phyloP scores from a whole-genome alignment of 495 filamentous ascomycete genomes.

The Daldinia caldariorum region DNA sequence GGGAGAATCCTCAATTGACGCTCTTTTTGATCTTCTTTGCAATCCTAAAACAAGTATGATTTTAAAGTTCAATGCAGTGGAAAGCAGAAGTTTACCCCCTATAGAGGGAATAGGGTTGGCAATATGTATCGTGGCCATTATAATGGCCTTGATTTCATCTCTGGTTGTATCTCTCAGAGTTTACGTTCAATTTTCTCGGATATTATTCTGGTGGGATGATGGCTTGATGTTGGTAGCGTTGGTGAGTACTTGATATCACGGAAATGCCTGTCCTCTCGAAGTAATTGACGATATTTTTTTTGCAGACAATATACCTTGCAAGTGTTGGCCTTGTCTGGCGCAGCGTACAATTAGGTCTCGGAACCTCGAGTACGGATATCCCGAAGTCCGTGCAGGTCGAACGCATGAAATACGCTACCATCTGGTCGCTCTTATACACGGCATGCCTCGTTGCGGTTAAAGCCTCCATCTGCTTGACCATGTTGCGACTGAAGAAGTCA shows the following conservation, averaged over 20 bases:
- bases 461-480: slow-evolving; percentile 34
- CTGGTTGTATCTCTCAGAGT: slow-evolving; percentile 23
- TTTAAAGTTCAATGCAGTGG: neutral
- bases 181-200: slow-evolving; percentile 22
- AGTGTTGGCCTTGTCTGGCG: slow-evolving; percentile 9
- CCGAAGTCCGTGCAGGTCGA: slow-evolving; percentile 3
- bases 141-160: slow-evolving; percentile 11
- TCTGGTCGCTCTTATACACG: slow-evolving; percentile 33
- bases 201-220: slow-evolving; percentile 39
- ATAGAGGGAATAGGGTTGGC: slow-evolving; percentile 4
- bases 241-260: slow-evolving; percentile 20
- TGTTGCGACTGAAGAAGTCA: slow-evolving; percentile 26
- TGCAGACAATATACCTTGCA: slow-evolving; percentile 19
- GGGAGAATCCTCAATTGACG: neutral
- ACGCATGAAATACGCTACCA: slow-evolving; percentile 22
- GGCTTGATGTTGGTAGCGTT: slow-evolving; percentile 25
- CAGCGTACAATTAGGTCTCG: slow-evolving; percentile 13
- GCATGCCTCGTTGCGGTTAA: slow-evolving; percentile 33
- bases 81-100: neutral
- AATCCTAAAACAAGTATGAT: too few relatives aligned
- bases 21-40: too few relatives aligned
- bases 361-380: neutral
- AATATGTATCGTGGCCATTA: slow-evolving; percentile 16
- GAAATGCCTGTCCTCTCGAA: too few relatives aligned
- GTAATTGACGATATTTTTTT: neutral